Evolutionary conservation across 176 grass and related monocot species (phyloP), one percentile per base, ranked within the genome.

Genomic region (Aegilops longissima): DNA sequence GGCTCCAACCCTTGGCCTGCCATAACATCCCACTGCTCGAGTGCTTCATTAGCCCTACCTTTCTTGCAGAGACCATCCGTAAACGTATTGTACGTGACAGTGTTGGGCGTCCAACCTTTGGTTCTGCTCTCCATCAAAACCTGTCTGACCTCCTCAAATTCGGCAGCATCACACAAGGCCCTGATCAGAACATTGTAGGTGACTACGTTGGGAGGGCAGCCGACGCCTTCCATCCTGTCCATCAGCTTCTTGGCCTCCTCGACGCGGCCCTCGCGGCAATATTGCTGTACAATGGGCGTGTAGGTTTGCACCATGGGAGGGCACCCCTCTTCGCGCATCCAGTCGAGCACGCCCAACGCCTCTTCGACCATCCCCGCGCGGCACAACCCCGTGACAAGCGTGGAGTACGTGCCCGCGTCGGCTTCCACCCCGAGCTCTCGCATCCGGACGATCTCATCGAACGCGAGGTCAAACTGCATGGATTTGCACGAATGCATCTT

Each of bases 131-230:
- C 95, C 11, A 2, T 34, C 24, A 95, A 68, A 81, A 97, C 6
- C 47, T 91, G 73, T 13, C 82, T 27, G 49, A 90, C 88, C 34
- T 97, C 90, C 62, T 92, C 83, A 61, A 94, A 92, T 52, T 71
- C 90, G 40, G 6, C 78, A 7, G 52, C 69, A 4, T 86, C 70
- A 34, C 92, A 97, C 80, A 95, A 74, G 0, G 84, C 92, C 68
- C 30, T 89, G 61, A 95, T 95, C 45, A 93, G 62, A 90, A 97
- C 72, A 80, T 97, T 97, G 78, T 97, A 97, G 56, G 92, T 93
- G 68, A 94, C 81, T 12, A 62, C 75, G 59, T 86, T 91, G n/a
- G 92, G 88, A 74, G 78, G 73, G 44, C 81, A 97, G 25, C 92
- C 90, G 12, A 61, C 63, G 56, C 61, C 42, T 24, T 84, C 89